Percentiles rank a stretch among this genome's conserved stretches.
phyloP scores from a whole-genome alignment of 2,329 filamentous ascomycete genomes.

The Huntiella bhutanensis region DNA sequence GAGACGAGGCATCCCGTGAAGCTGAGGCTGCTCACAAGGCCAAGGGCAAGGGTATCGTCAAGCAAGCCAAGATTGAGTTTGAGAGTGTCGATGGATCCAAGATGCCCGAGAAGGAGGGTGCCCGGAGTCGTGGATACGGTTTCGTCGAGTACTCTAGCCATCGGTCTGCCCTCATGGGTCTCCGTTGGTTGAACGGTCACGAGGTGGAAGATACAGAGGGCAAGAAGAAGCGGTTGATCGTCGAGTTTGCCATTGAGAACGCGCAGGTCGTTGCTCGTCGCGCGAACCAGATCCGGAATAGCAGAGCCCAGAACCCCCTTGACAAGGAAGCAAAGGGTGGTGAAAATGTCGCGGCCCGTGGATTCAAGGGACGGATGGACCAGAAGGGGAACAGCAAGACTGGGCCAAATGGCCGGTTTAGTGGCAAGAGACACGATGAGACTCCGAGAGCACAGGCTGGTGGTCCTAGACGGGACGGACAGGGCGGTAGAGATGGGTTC shows the following conservation, averaged over 20 bases:
- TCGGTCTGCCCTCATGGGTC: conserved; percentile 81
- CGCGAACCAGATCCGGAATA: conserved; percentile 8
- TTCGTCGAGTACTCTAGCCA: conserved; percentile 96
- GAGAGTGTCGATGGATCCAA: conserved; percentile 76
- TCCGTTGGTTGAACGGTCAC: conserved; percentile 81
- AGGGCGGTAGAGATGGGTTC: conserved; percentile 15
- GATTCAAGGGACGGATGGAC: not conserved
- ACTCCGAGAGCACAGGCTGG: not conserved
- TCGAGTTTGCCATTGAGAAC: conserved; percentile 96
- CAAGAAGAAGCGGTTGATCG: conserved; percentile 75
- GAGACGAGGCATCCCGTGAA: conserved; percentile 59
- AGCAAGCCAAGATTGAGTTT: conserved; percentile 87
- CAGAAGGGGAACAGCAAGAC: conserved; percentile 9
- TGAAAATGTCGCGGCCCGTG: conserved; percentile 12
- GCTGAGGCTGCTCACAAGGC: conserved; percentile 62
- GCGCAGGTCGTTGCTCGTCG: conserved; percentile 81
- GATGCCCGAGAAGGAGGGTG: conserved; percentile 59
- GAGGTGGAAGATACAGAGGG: conserved; percentile 41
- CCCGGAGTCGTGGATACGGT: conserved; percentile 79
- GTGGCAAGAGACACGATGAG: not conserved
- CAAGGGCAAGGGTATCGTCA: conserved; percentile 72
- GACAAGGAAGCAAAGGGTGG: conserved; percentile 17
- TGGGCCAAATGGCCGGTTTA: not conserved
- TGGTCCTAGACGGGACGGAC: conserved; percentile 12
- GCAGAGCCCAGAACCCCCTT: conserved; percentile 24